phyloP scores from a whole-genome alignment of 1,284 basidiomycete species.

The Sphaerobolus stellatus region DNA sequence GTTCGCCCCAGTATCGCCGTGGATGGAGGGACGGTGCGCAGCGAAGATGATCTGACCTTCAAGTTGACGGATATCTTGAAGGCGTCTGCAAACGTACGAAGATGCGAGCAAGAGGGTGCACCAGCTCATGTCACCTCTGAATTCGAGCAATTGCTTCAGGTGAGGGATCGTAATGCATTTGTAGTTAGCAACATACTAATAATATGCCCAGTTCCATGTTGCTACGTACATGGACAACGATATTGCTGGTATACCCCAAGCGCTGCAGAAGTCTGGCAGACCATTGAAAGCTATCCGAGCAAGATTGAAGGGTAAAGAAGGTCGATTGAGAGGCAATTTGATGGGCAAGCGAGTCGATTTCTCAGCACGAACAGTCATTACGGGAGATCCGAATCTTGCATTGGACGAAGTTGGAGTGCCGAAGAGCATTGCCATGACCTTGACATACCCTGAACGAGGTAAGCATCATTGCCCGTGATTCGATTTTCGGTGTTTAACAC shows the following conservation, averaged over 20 bases:
- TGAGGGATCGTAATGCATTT: slow-evolving; percentile 28
- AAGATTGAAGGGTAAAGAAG: slow-evolving; percentile 98
- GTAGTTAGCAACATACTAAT: slow-evolving; percentile 7
- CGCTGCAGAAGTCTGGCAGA: slow-evolving; percentile 95
- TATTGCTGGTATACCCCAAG: slow-evolving; percentile 97
- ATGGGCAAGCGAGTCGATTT: slow-evolving; percentile 99
- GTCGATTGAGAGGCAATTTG: slow-evolving; percentile 94
- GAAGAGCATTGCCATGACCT: slow-evolving; percentile 94
- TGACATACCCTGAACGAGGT: slow-evolving; percentile 98
- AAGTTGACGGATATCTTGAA: slow-evolving; percentile 98
- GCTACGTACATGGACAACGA: slow-evolving; percentile 99
- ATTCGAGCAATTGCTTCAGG: slow-evolving; percentile 95
- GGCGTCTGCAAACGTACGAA: slow-evolving; percentile 87
- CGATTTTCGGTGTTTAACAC: slow-evolving; percentile 11
- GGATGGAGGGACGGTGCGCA: slow-evolving; percentile 93
- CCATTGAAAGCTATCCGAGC: slow-evolving; percentile 99
- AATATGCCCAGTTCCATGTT: slow-evolving; percentile 77
- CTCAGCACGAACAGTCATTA: slow-evolving; percentile 98
- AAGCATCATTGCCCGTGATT: slow-evolving; percentile 18
- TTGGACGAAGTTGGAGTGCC: slow-evolving; percentile 98
- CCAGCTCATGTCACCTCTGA: slow-evolving; percentile 95
- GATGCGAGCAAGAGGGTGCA: slow-evolving; percentile 95
- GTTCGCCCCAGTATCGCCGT: slow-evolving; percentile 97
- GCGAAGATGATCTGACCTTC: slow-evolving; percentile 98
- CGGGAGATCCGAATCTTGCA: slow-evolving; percentile 96